Evolutionary conservation across 345 rosid genomes (phyloP).

Genomic region (Schrenkiella parvula): DNA sequence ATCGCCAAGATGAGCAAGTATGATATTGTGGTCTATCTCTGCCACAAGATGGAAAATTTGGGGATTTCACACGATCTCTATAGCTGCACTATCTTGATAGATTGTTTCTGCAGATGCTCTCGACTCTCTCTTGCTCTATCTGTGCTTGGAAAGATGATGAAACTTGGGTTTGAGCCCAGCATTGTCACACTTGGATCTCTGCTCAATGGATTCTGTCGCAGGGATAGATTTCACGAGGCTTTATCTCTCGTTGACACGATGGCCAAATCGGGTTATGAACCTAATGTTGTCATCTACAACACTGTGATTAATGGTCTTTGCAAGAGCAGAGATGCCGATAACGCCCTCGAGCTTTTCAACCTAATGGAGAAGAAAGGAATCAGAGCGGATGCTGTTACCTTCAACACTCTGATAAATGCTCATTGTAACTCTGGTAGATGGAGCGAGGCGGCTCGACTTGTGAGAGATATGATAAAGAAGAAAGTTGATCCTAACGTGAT

Average conservation of each 20-base stretch:
- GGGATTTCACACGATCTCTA: slow-evolving; percentile 19
- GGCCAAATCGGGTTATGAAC: neutral
- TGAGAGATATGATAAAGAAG: slow-evolving; percentile 15
- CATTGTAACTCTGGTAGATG: slow-evolving; percentile 15
- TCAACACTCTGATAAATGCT: neutral
- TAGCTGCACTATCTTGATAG: slow-evolving; percentile 12
- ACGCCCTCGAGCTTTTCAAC: slow-evolving; percentile 5
- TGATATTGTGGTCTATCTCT: slow-evolving; percentile 11
- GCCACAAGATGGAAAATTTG: slow-evolving; percentile 1
- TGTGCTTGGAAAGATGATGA: slow-evolving; percentile 23
- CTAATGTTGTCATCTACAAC: slow-evolving; percentile 21
- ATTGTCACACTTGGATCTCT: slow-evolving; percentile 22
- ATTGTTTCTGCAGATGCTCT: slow-evolving; percentile 20
- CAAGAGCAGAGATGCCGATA: neutral
- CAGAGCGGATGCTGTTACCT: slow-evolving; percentile 13
- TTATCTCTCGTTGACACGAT: slow-evolving; percentile 6
- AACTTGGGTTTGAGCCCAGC: slow-evolving; percentile 18
- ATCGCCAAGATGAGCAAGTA: slow-evolving; percentile 11
- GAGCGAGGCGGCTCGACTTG: slow-evolving; percentile 7
- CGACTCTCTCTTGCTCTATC: neutral
- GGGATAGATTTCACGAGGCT: neutral
- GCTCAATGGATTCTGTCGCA: slow-evolving; percentile 10
- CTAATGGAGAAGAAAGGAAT: slow-evolving; percentile 10
- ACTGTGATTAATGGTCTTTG: slow-evolving; percentile 23
- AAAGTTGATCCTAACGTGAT: neutral